Percentiles rank a stretch among this genome's conserved stretches.
These are phyloP conservation scores for Epichloe coenophiala DNA, from an alignment of 2,329 filamentous ascomycete genomes.

Conservation along the genomic window DNA sequence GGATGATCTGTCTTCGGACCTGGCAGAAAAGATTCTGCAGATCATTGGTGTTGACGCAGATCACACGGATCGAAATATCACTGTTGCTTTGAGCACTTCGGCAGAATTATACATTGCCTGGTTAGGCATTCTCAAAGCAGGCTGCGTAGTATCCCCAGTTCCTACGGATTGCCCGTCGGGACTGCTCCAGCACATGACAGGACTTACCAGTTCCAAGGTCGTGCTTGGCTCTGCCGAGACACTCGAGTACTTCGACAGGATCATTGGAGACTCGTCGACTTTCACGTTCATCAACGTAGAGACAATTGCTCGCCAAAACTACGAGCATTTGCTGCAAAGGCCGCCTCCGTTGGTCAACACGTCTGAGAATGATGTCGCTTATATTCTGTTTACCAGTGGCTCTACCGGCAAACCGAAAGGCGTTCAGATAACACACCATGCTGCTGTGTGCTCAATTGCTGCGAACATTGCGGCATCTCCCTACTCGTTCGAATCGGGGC, in stretches of 20 bases:
- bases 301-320: background rate
- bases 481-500: background rate
- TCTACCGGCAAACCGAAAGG: constrained; percentile 2
- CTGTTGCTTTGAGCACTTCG: background rate
- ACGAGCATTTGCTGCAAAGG: background rate
- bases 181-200: background rate
- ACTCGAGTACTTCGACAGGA: background rate
- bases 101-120: background rate
- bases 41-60: background rate
- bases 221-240: background rate
- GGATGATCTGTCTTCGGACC: background rate
- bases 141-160: background rate
- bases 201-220: background rate
- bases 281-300: background rate
- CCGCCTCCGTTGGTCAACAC: background rate
- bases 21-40: background rate
- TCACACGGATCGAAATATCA: background rate
- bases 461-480: background rate
- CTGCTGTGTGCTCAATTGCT: background rate
- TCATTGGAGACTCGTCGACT: background rate
- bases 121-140: background rate
- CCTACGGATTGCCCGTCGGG: background rate
- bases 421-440: background rate
- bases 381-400: background rate
- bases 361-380: background rate